A percentile compares a stretch with the other conserved stretches of the same genome.
phyloP scores from a whole-genome alignment of 2,329 filamentous ascomycete genomes.

The Diaporthe eres region DNA sequence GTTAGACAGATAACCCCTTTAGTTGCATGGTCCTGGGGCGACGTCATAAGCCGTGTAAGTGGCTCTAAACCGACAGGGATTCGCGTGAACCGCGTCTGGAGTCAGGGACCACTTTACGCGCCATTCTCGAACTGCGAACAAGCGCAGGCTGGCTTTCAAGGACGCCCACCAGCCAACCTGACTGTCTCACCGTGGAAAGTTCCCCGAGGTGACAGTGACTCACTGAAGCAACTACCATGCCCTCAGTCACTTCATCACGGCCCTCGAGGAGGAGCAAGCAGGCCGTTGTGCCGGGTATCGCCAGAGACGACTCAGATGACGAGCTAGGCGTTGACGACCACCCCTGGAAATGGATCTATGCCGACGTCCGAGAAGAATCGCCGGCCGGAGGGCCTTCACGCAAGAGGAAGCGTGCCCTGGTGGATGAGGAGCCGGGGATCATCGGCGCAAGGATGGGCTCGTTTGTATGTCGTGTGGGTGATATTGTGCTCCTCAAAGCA shows the following conservation, averaged over 20 bases:
- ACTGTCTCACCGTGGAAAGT: neutral
- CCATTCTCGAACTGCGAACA: neutral
- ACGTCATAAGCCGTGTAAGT: conserved; percentile 1
- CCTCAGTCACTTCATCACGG: conserved; percentile 15
- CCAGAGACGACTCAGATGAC: conserved; percentile 87
- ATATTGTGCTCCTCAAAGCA: conserved; percentile 88
- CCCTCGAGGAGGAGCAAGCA: conserved; percentile 38
- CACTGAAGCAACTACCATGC: conserved; percentile 28
- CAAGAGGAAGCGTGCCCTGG: conserved; percentile 54
- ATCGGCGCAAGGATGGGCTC: conserved; percentile 85
- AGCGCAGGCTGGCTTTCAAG: neutral
- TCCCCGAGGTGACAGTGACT: neutral
- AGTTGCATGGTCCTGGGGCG: conserved; percentile 16
- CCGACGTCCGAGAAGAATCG: conserved; percentile 44
- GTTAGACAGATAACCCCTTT: conserved; percentile 35
- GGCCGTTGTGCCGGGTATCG: conserved; percentile 66
- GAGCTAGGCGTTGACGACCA: conserved; percentile 82
- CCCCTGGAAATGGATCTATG: conserved; percentile 87
- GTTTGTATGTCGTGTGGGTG: conserved; percentile 86
- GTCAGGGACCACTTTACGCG: conserved; percentile 38
- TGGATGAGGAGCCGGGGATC: conserved; percentile 65
- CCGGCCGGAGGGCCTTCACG: conserved; percentile 44
- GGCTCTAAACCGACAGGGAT: conserved; percentile 33
- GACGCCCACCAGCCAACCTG: neutral
- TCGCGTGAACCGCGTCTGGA: conserved; percentile 35